A percentile compares a stretch with the other conserved stretches of the same genome.
Conservation (phyloP, 306 rosid genomes). For the Urtica urens region DNA sequence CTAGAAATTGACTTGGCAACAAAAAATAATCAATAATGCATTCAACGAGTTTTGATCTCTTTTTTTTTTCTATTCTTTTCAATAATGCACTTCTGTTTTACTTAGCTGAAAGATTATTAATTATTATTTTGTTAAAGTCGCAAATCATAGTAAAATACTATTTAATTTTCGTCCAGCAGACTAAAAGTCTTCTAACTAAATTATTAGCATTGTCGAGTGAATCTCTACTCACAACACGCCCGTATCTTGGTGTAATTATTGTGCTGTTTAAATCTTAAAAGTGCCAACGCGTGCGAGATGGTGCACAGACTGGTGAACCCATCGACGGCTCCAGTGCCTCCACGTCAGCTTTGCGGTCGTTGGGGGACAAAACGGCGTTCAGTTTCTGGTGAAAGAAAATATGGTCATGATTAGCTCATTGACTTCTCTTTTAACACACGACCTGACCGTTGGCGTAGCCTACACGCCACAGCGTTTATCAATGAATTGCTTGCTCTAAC, state of each 20-base stretch:
- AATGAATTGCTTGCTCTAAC: neutral
- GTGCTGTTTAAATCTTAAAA: conserved; percentile 14
- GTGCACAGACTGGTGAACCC: neutral
- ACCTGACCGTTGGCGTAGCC: neutral
- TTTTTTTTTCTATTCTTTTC: too few species aligned
- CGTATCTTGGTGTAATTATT: conserved; percentile 44
- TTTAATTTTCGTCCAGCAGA: too few species aligned
- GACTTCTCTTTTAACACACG: conserved; percentile 1
- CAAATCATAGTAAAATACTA: too few species aligned
- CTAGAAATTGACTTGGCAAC: too few species aligned
- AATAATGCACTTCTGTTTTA: too few species aligned
- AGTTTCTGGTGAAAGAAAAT: conserved; percentile 18
- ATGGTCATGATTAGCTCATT: conserved; percentile 14
- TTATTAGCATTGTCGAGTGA: conserved; percentile 6
- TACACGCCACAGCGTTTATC: neutral
- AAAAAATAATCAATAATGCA: too few species aligned
- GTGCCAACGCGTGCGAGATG: conserved; percentile 26
- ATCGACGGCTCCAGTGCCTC: neutral
- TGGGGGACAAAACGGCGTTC: conserved; percentile 50
- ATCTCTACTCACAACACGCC: conserved; percentile 33
- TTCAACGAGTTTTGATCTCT: too few species aligned
- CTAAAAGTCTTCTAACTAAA: too few species aligned
- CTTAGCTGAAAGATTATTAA: too few species aligned
- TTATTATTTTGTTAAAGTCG: too few species aligned
- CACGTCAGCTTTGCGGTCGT: conserved; percentile 9